Evolutionary conservation across 108 stramenopile species (phyloP), one percentile per base, ranked within the genome.

Genomic region (Conticribra guillardii): DNA sequence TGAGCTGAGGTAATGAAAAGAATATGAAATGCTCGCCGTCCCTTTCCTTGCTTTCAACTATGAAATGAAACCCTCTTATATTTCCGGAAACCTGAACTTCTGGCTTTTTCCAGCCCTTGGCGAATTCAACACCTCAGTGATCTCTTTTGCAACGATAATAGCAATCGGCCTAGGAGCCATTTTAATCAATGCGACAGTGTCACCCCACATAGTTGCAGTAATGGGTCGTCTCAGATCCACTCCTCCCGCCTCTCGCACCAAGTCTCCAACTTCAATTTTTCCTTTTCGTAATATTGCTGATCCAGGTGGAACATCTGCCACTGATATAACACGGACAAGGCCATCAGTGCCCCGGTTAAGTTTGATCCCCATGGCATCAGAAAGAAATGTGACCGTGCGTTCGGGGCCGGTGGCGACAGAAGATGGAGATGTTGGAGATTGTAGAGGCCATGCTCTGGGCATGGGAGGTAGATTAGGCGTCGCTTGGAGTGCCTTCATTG

Each of bases 141-240:
- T 41, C 62, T 94, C 93, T 49, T 64, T 50, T 1, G 93, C 93
- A 17, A 91, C 89, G 27, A 90, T 66, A 4, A 94, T 56, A 21
- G 54, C 54, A 24, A 94, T 80, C 9, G 93, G 93, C 58, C 93
- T 76, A 22, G 93, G 88, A 55, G 88, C 86, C 85, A 94, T 87
- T 57, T 91, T 91, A 50, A 94, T 87, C 49, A 94, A 68, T 26
- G 93, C 93, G 8, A 94, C 93, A 11, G 93, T 94, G 59, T 94
- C 93, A 17, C 90, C 81, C 93, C 93, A 94, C 93, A 94, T 94
- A 16, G 88, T 85, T 57, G 89, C 89, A 21, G 93, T 94, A 54
- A 94, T 88, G 1, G 93, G 93, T 34, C 93, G 75, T 44, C 93
- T 77, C 17, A 94, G 61, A 55, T 94, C 93, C 14, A 94, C 90